phyloP scores from a whole-genome alignment of 108 stramenopile genomes.

The Nannochloropsis oceanica region DNA sequence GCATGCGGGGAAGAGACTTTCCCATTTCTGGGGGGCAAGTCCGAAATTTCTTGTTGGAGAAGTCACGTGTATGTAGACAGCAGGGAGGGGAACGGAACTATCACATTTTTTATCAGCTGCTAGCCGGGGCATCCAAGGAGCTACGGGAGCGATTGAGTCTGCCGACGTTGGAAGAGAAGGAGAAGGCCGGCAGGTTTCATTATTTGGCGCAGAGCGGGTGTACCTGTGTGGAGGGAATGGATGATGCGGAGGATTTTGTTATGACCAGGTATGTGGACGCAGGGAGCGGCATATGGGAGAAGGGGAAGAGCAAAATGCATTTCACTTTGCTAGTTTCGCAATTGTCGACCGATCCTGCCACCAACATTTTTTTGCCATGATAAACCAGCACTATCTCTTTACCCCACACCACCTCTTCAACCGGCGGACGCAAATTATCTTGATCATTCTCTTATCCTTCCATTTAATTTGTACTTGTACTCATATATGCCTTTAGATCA shows the following conservation, averaged over 20 bases:
- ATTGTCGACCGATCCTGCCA: too few relatives aligned
- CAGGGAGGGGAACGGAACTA: constrained; percentile 74
- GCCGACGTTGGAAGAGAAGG: background rate
- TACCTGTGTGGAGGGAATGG: constrained; percentile 50
- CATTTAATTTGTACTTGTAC: background rate
- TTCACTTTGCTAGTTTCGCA: too few relatives aligned
- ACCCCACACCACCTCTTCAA: too few relatives aligned
- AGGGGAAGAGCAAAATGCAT: too few relatives aligned
- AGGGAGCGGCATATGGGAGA: too few relatives aligned
- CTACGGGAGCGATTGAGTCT: constrained; percentile 56
- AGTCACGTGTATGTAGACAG: constrained; percentile 72
- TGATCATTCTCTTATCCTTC: background rate
- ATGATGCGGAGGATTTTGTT: constrained; percentile 62
- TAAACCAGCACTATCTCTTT: too few relatives aligned
- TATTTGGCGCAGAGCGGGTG: constrained; percentile 3
- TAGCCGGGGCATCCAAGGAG: constrained; percentile 38
- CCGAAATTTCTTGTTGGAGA: constrained; percentile 77
- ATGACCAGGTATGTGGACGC: constrained; percentile 36
- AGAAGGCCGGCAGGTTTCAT: background rate
- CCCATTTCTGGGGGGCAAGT: constrained; percentile 49
- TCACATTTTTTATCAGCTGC: constrained; percentile 80
- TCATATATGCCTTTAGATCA: background rate
- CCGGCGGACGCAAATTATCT: too few relatives aligned
- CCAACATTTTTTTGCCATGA: too few relatives aligned
- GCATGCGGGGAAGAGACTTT: background rate